These are phyloP conservation scores for Gastrodia elata DNA, from an alignment of 106 monocot genomes.

Conservation along the genomic window DNA sequence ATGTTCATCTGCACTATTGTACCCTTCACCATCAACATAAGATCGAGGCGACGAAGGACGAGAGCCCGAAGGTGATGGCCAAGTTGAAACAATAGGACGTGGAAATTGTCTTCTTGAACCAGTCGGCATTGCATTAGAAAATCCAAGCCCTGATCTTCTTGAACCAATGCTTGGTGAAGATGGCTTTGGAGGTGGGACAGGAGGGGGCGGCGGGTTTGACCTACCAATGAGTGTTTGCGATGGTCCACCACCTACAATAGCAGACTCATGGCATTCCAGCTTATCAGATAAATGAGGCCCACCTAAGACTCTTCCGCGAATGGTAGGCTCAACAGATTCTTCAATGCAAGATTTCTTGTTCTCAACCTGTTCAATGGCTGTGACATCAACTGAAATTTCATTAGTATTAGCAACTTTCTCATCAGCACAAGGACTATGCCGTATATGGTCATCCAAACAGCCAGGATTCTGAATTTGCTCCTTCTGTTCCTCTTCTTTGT, in stretches of 20 bases:
- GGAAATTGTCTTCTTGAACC: slow-evolving; percentile 43
- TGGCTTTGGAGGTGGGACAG: slow-evolving; percentile 63
- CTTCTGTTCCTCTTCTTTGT: slow-evolving; percentile 57
- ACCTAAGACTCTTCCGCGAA: slow-evolving; percentile 8
- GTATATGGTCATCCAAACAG: slow-evolving; percentile 14
- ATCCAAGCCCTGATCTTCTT: slow-evolving; percentile 31
- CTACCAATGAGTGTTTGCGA: slow-evolving; percentile 33
- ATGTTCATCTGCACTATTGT: slow-evolving; percentile 97
- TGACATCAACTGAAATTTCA: slow-evolving; percentile 13
- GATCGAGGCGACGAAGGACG: slow-evolving; percentile 82
- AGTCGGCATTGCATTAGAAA: slow-evolving; percentile 28
- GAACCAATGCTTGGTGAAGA: slow-evolving; percentile 8
- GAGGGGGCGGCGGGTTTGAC: slow-evolving; percentile 68
- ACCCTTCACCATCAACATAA: slow-evolving; percentile 73
- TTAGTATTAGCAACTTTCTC: slow-evolving; percentile 22
- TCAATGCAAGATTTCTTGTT: slow-evolving; percentile 22
- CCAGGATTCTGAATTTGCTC: slow-evolving; percentile 29
- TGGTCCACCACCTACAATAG: slow-evolving; percentile 14
- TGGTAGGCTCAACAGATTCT: slow-evolving; percentile 15
- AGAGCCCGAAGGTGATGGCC: slow-evolving; percentile 53
- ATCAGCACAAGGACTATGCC: slow-evolving; percentile 17
- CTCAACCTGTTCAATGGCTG: slow-evolving; percentile 12
- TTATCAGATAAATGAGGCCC: slow-evolving; percentile 2
- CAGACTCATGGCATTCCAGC: slow-evolving; percentile 23
- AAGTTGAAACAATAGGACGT: slow-evolving; percentile 42